Evolutionary conservation across 768 basidiomycete species (phyloP).

Genomic region (Auriscalpium vulgare): DNA sequence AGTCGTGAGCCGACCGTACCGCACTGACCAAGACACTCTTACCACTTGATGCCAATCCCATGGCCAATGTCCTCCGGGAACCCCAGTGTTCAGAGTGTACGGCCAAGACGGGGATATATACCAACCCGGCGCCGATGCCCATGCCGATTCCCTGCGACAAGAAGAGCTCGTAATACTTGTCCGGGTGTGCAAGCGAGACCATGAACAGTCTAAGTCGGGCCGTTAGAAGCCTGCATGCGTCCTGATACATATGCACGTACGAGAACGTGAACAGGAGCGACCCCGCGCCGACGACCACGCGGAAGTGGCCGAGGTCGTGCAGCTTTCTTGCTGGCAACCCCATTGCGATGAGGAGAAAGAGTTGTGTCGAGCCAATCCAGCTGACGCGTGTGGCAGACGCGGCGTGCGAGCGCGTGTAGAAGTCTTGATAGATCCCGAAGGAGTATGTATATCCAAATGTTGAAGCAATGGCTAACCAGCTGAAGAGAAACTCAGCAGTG

Average conservation of each 20-base stretch:
- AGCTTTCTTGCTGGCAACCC: constrained; percentile 33
- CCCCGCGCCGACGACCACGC: constrained; percentile 20
- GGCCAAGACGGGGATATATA: constrained; percentile 39
- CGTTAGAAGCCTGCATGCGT: constrained; percentile 15
- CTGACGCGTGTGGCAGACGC: constrained; percentile 19
- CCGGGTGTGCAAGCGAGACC: constrained; percentile 22
- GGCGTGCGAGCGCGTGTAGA: constrained; percentile 5
- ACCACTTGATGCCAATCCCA: constrained; percentile 23
- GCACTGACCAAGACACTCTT: constrained; percentile 18
- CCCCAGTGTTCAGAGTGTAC: constrained; percentile 39
- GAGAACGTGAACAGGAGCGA: constrained; percentile 19
- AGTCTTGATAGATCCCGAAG: constrained; percentile 14
- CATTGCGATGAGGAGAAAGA: constrained; percentile 36
- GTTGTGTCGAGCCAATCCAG: constrained; percentile 44
- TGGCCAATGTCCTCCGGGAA: constrained; percentile 25
- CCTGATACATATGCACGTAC: constrained; percentile 7
- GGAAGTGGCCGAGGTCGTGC: constrained; percentile 45
- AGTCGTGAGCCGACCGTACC: neutral
- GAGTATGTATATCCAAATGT: constrained; percentile 13
- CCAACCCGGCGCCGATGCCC: constrained; percentile 37
- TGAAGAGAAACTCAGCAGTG: neutral
- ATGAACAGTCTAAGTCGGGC: constrained; percentile 16
- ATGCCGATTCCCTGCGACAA: constrained; percentile 43
- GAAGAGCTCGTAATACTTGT: constrained; percentile 42
- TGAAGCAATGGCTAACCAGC: neutral